Evolutionary conservation across 306 rosid genomes (phyloP).

Genomic region (Prosopis cineraria): DNA sequence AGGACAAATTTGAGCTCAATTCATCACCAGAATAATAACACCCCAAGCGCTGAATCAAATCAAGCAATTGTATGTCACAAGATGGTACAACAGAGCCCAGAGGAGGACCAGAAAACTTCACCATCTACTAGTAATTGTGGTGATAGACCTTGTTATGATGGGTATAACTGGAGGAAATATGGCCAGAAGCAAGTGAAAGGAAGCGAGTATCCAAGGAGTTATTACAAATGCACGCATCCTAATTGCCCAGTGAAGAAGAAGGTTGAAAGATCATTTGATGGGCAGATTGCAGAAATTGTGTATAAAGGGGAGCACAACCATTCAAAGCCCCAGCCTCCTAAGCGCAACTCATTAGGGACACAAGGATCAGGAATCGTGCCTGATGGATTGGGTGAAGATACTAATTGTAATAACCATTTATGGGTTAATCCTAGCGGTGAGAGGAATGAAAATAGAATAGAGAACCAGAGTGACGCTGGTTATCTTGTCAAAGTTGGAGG

Average conservation of each 20-base stretch:
- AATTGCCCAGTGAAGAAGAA: constrained; percentile 94
- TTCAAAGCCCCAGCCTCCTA: constrained; percentile 80
- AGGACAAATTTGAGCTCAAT: constrained; percentile 43
- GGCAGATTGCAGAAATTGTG: constrained; percentile 90
- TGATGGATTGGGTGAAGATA: constrained; percentile 58
- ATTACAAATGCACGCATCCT: constrained; percentile 93
- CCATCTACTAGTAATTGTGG: constrained; percentile 46
- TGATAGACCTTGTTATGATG: constrained; percentile 88
- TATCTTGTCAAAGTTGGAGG: constrained; percentile 52
- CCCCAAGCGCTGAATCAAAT: constrained; percentile 44
- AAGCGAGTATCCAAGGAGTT: constrained; percentile 92
- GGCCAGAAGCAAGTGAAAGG: constrained; percentile 99
- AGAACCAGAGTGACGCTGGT: constrained; percentile 50
- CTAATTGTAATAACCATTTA: constrained; percentile 31
- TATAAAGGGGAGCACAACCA: constrained; percentile 96
- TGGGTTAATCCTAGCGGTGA: constrained; percentile 50
- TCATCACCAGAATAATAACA: constrained; percentile 40
- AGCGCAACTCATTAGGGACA: constrained; percentile 53
- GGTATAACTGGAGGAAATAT: constrained; percentile 96
- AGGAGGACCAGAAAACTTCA: constrained; percentile 58
- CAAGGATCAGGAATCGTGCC: constrained; percentile 58
- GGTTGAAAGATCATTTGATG: constrained; percentile 92
- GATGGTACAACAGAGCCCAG: constrained; percentile 45
- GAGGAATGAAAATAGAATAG: constrained; percentile 60
- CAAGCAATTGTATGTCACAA: constrained; percentile 46